Evolutionary conservation across 1,284 basidiomycete species (phyloP), one percentile per base, ranked within the genome.

Genomic region (Hymenochaete sp.): DNA sequence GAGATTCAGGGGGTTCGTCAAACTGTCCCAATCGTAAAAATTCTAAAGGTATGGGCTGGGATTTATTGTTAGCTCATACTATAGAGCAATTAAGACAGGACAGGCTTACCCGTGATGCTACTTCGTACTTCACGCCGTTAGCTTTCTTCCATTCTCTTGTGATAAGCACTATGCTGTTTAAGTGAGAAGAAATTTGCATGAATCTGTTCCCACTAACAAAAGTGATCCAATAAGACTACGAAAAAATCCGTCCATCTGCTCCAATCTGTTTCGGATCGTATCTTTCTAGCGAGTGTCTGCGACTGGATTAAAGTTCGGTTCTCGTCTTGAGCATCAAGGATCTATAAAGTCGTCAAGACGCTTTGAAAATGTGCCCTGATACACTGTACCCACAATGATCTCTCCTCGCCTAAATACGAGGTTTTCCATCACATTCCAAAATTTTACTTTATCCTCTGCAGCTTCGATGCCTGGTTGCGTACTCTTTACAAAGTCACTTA

Each of bases 391-490:
- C 57, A 88, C 87, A 31, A 89, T 79, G 19, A 90, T 77, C 59
- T 91, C 88, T 28, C 82, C 87, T 49, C 72, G 77, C 56, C 77
- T 75, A 56, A 78, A 87, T 9, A 75, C 61, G 45, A 92, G 59
- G 53, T 74, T 81, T 62, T 91, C 85, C 51, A 77, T 77, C 1
- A 90, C 62, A 44, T 70, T 76, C 80, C 82, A 86, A 50, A 87
- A 80, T 57, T 86, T 87, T 51, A 89, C 87, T 59, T 89, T 88
- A 49, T 74, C 73, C 59, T 91, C 85, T 1, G 88, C 84, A 13
- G 78, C 82, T 49, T 79, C 82, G 45, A 92, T 90, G 1, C 89
- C 89, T 1, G 85, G 85, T 57, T 91, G 79, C 0, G 82, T 83
- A 51, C 79, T 79, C 67, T 82, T 85, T 50, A 89, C 70, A 55